Evolutionary conservation across 2,329 filamentous ascomycete genomes (phyloP), one percentile per base, ranked within the genome.

Genomic region (Parafenestella ontariensis): DNA sequence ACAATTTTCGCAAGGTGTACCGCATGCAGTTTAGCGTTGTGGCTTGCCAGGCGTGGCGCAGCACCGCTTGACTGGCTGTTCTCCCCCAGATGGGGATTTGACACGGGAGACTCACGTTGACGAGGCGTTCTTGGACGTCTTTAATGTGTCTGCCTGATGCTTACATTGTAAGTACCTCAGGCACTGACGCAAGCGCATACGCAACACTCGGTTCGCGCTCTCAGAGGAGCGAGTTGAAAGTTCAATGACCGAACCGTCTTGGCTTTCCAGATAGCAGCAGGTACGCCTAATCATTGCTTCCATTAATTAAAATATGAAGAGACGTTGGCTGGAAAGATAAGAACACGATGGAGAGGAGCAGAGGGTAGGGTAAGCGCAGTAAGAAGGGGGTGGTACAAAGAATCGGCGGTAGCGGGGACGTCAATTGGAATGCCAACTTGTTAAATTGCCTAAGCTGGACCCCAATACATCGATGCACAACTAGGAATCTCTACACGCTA

Each of bases 1-100:
- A 46, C 52, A 54, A 49, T 60, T 54, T 61, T 69, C 64, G 65
- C 64, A 69, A 69, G 56, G 53, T 58, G 42, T 52, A 49, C 65
- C 53, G 24, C 5, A 56, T 63, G 31, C 17, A 45, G 66, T 33
- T 49, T 61, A 58, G 58, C 24, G 47, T 37, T 13, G 39, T 29
- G 39, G 4, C 23, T 41, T 36, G 15, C 37, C 21, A 29, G 21
- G 7, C 37, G 51, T 58, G 52, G 62, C 61, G 54, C 51, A 53
- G 50, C 54, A 49, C 44, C 20, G 13, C 36, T 33, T 28, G 17
- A 53, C n/a, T n/a, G 31, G 31, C 45, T 29, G 52, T 49, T 33
- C 49, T 37, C 47, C 37, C 39, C 47, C 33, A 21, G n/a, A 18
- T 33, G 34, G 26, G n/a, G n/a, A n/a, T 20, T 20, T 26, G 17